A percentile compares a stretch with the other conserved stretches of the same genome.
Evolutionary conservation across 2,329 filamentous ascomycete genomes (phyloP).

Genomic region (Botrytis sinoallii): DNA sequence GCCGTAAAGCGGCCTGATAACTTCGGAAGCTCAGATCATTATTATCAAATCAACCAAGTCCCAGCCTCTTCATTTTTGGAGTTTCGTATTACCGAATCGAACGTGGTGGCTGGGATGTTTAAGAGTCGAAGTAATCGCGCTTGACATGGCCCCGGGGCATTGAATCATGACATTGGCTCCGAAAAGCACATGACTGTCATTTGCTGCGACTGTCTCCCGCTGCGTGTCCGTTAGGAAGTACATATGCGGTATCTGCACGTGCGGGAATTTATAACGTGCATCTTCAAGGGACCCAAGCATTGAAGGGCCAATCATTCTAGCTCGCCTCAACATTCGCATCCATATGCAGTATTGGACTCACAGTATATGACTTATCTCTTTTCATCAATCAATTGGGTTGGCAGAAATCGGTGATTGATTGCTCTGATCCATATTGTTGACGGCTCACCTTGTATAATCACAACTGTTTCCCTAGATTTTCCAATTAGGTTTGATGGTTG

Average conservation of each 20-base stretch:
- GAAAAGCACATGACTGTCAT: slow-evolving; percentile 29
- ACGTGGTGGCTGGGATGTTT: slow-evolving; percentile 9
- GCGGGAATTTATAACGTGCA: slow-evolving; percentile 26
- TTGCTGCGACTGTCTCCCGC: slow-evolving; percentile 19
- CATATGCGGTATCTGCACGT: slow-evolving; percentile 27
- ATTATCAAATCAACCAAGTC: not conserved
- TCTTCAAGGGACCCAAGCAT: slow-evolving; percentile 21
- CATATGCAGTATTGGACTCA: slow-evolving; percentile 15
- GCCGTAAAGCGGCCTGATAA: slow-evolving; percentile 9
- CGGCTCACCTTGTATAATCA: slow-evolving; percentile 6
- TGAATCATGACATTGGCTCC: slow-evolving; percentile 13
- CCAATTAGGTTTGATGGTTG: not conserved
- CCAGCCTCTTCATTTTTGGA: slow-evolving; percentile 16
- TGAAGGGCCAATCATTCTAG: slow-evolving; percentile 26
- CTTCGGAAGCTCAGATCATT: not conserved
- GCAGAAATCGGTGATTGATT: not conserved
- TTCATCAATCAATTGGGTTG: not conserved
- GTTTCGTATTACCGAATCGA: not conserved
- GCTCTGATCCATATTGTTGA: not conserved
- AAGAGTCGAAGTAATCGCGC: not conserved
- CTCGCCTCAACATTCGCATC: slow-evolving; percentile 20
- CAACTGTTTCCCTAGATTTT: not conserved
- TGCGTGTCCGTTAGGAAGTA: slow-evolving; percentile 28
- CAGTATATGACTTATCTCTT: slow-evolving; percentile 23
- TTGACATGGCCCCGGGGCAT: not conserved